Evolutionary conservation across 768 basidiomycete species (phyloP).

Genomic region (Russula dissimulans): DNA sequence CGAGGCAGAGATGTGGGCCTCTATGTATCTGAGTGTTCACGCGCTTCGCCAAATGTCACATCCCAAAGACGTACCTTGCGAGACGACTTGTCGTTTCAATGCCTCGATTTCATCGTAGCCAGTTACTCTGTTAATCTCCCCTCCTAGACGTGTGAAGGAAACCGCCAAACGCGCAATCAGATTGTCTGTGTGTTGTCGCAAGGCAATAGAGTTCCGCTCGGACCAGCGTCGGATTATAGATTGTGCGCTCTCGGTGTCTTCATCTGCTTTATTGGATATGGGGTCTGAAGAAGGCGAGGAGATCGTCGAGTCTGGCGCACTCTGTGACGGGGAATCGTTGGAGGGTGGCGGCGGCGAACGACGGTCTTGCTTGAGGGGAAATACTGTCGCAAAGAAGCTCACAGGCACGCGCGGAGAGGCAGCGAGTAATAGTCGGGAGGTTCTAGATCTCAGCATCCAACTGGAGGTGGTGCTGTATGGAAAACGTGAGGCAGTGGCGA

Average conservation of each 20-base stretch:
- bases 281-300: background rate
- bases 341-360: background rate
- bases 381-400: background rate
- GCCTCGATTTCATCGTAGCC: conserved; percentile 89
- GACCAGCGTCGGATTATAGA: conserved; percentile 37
- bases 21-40: conserved; percentile 33
- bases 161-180: conserved; percentile 48
- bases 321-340: background rate
- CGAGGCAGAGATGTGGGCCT: conserved; percentile 59
- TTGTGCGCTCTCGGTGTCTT: background rate
- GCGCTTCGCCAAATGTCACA: background rate
- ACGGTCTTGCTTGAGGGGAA: background rate
- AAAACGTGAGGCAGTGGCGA: background rate
- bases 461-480: background rate
- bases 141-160: conserved; percentile 65
- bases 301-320: background rate
- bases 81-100: conserved; percentile 66
- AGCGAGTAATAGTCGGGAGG: background rate
- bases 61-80: conserved; percentile 54
- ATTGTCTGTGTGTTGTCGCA: conserved; percentile 48
- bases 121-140: conserved; percentile 75
- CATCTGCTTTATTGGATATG: background rate
- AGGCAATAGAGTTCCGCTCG: conserved; percentile 25
- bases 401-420: background rate
- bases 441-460: conserved; percentile 9